phyloP scores from a whole-genome alignment of 1,284 basidiomycete genomes.

The Ganoderma leucocontextum region DNA sequence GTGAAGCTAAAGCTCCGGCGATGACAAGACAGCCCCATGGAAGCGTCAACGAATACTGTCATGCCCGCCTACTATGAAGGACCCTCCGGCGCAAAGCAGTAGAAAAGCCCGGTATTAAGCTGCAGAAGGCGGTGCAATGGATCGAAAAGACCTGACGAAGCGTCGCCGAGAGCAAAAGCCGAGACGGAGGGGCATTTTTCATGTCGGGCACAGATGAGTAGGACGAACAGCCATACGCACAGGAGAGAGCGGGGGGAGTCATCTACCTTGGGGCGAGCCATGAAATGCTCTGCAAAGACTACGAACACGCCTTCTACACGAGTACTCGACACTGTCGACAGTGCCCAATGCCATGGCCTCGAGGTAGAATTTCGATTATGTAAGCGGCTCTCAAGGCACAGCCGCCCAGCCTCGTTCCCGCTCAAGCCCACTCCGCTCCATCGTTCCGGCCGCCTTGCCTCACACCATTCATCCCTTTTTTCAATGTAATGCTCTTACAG shows the following conservation, averaged over 20 bases:
- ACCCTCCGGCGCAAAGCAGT: conserved; percentile 31
- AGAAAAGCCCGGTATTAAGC: conserved; percentile 35
- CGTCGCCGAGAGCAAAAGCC: conserved; percentile 24
- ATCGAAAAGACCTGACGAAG: conserved; percentile 26
- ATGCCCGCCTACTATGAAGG: conserved; percentile 29
- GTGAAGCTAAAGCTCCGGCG: conserved; percentile 33
- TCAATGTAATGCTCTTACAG: neutral
- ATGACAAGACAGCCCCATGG: conserved; percentile 19
- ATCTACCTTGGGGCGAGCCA: conserved; percentile 36
- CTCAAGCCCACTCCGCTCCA: conserved; percentile 11
- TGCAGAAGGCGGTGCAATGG: conserved; percentile 33
- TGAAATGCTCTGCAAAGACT: conserved; percentile 44
- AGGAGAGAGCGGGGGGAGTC: conserved; percentile 37
- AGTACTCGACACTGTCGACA: conserved; percentile 22
- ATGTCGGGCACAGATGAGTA: conserved; percentile 28
- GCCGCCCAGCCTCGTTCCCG: conserved; percentile 25
- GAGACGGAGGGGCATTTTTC: conserved; percentile 28
- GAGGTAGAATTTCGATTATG: conserved; percentile 21
- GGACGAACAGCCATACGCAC: conserved; percentile 39
- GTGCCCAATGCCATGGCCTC: conserved; percentile 19
- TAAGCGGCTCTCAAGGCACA: conserved; percentile 25
- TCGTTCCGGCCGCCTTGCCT: conserved; percentile 1
- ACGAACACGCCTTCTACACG: conserved; percentile 45
- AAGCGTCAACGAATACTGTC: conserved; percentile 32
- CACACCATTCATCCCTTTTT: neutral